phyloP scores from a whole-genome alignment of 805 yeast species.

The Metschnikowia rubicola region DNA sequence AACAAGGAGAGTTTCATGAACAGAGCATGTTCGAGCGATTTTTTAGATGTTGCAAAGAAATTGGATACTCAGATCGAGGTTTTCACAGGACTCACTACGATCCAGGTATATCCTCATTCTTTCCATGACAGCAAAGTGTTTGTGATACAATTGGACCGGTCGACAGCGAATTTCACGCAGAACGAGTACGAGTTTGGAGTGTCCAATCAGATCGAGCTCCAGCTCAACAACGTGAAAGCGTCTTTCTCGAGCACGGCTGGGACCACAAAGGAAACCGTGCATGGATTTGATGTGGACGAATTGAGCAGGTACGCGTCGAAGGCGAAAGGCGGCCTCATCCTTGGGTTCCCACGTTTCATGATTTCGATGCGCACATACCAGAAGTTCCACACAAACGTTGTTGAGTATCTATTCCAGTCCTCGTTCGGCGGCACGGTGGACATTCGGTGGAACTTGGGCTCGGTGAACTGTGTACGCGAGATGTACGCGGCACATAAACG shows the following conservation, averaged over 20 bases:
- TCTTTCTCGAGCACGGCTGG: slow-evolving; percentile 62
- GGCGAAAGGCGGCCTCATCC: slow-evolving; percentile 76
- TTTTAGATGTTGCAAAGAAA: slow-evolving; percentile 33
- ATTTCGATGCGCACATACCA: slow-evolving; percentile 78
- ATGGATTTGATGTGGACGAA: slow-evolving; percentile 45
- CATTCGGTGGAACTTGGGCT: slow-evolving; percentile 90
- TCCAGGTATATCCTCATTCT: slow-evolving; percentile 80
- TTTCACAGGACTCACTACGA: slow-evolving; percentile 48
- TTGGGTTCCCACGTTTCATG: slow-evolving; percentile 71
- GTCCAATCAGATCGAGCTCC: slow-evolving; percentile 57
- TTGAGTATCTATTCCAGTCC: slow-evolving; percentile 68
- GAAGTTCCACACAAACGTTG: slow-evolving; percentile 43
- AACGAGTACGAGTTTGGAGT: slow-evolving; percentile 42
- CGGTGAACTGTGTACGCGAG: slow-evolving; percentile 83
- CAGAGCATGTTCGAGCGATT: neutral
- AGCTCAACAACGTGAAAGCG: slow-evolving; percentile 59
- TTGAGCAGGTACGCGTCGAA: slow-evolving; percentile 54
- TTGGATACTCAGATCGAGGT: slow-evolving; percentile 70
- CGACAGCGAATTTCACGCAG: slow-evolving; percentile 52
- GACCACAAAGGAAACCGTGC: slow-evolving; percentile 47
- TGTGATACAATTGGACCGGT: slow-evolving; percentile 53
- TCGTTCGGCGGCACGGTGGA: slow-evolving; percentile 88
- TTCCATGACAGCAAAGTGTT: slow-evolving; percentile 75
- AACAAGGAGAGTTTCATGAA: slow-evolving; percentile 19
- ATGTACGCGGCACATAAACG: slow-evolving; percentile 87